Evolutionary conservation across 2,329 filamentous ascomycete species (phyloP), one percentile per base, ranked within the genome.

Genomic region (Sphaerostilbella broomeana): DNA sequence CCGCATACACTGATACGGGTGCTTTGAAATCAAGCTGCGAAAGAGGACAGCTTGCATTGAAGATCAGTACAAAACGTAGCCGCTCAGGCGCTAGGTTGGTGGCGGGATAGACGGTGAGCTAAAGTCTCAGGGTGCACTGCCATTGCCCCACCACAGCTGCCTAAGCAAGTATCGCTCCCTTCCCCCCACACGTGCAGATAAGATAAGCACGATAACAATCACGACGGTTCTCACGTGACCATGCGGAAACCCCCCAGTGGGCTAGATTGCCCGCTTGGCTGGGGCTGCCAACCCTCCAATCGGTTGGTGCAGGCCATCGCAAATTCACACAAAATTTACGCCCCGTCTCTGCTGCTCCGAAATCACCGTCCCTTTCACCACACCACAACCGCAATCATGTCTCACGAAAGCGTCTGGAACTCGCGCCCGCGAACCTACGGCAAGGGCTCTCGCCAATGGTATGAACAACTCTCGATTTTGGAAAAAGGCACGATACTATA

Each of bases 321-420:
- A 51, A 59, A 60, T 52, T 56, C 59, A 61, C 61, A 63, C 60
- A 63, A 62, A 62, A 60, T 59, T 63, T 61, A 53, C 56, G 51
- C 55, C 54, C 52, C 56, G 50, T 51, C 51, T 24, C 34, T 43
- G 52, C 52, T 48, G 48, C 56, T 54, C 51, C 54, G 56, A 62
- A 61, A 55, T 58, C 52, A 57, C 49, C 49, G 52, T 51, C 53
- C n/a, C n/a, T n/a, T n/a, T 49, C 51, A 52, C 50, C 42, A 42
- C 44, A 45, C 39, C 39, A 40, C 39, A 42, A 59, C 58, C 62
- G 64, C 62, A 64, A 76, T 61, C 58, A 78, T 76, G 75, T 76
- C 72, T 73, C 75, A 77, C 88, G 90, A 97, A 78, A 88, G 84
- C 66, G 88, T 97, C 75, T 98, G 90, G 89, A 95, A 94, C 83